Conservation (phyloP, 2,329 filamentous ascomycete genomes). For the Westerdykella aurantiaca region DNA sequence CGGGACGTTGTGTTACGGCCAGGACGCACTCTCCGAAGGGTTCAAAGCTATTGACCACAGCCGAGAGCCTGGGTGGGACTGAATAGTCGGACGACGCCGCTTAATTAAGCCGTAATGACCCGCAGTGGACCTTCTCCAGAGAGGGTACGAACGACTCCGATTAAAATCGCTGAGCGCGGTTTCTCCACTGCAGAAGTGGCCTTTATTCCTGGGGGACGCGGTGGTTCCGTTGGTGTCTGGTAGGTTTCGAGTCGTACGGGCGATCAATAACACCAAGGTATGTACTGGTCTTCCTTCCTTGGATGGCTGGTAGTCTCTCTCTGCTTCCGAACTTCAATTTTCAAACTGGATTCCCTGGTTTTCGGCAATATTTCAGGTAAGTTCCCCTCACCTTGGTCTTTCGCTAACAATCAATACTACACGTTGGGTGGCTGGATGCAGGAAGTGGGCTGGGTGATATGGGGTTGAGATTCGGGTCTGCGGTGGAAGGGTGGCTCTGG, state of each 20-base stretch:
- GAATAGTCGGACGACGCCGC: not conserved
- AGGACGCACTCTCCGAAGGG: too few relatives aligned
- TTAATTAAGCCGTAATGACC: not conserved
- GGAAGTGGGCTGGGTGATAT: too few relatives aligned
- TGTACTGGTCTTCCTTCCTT: not conserved
- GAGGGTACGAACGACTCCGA: not conserved
- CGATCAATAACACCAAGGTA: not conserved
- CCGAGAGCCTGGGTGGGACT: not conserved
- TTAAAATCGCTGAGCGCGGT: not conserved
- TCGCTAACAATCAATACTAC: too few relatives aligned
- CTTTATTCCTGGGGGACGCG: constrained; percentile 1
- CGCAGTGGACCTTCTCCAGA: not conserved
- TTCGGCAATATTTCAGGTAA: too few relatives aligned
- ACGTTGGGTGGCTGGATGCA: too few relatives aligned
- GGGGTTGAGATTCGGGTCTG: too few relatives aligned
- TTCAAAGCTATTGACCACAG: too few relatives aligned
- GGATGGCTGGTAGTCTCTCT: constrained; percentile 1
- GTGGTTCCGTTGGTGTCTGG: not conserved
- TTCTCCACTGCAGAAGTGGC: not conserved
- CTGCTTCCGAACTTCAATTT: not conserved
- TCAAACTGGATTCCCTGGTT: too few relatives aligned
- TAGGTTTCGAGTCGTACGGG: not conserved
- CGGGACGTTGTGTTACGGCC: too few relatives aligned
- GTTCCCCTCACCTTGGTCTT: too few relatives aligned
- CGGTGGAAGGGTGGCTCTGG: too few relatives aligned